These are phyloP conservation scores for Rhizophagus sp. DNA, from an alignment of 192 early-diverging fungal genomes.

Conservation along the genomic window DNA sequence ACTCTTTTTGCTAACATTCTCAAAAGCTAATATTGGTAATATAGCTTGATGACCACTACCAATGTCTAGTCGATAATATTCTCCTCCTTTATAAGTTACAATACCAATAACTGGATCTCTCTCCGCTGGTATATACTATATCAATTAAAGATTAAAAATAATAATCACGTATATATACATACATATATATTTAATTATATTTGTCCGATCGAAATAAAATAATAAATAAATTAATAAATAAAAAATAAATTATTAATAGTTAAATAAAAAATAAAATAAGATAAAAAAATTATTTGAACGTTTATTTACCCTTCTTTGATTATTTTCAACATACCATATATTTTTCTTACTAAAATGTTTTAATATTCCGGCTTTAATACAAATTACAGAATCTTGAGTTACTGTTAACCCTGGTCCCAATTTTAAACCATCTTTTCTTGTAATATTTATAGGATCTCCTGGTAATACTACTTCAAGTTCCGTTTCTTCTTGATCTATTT, in stretches of 20 bases:
- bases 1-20: slow-evolving; percentile 91
- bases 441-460: neutral
- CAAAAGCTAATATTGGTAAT: slow-evolving; percentile 83
- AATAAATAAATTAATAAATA: too few species aligned
- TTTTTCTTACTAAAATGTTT: slow-evolving; percentile 53
- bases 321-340: slow-evolving; percentile 79
- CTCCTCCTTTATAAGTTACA: slow-evolving; percentile 64
- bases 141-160: neutral
- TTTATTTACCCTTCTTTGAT: slow-evolving; percentile 69
- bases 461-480: slow-evolving; percentile 14
- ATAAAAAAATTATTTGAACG: neutral
- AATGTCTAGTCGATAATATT: slow-evolving; percentile 90
- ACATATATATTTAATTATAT: too few species aligned
- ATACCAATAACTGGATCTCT: slow-evolving; percentile 90
- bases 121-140: slow-evolving; percentile 82
- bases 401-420: slow-evolving; percentile 86
- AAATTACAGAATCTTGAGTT: slow-evolving; percentile 59
- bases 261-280: too few species aligned
- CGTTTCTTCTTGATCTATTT: neutral
- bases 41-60: slow-evolving; percentile 86
- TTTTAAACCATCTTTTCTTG: slow-evolving; percentile 40
- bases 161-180: too few species aligned
- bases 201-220: too few species aligned
- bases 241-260: too few species aligned
- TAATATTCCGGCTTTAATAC: slow-evolving; percentile 76